Base-by-base conservation (phyloP, 2,329 filamentous ascomycete species). In the Colletotrichum ledebouriae region DNA sequence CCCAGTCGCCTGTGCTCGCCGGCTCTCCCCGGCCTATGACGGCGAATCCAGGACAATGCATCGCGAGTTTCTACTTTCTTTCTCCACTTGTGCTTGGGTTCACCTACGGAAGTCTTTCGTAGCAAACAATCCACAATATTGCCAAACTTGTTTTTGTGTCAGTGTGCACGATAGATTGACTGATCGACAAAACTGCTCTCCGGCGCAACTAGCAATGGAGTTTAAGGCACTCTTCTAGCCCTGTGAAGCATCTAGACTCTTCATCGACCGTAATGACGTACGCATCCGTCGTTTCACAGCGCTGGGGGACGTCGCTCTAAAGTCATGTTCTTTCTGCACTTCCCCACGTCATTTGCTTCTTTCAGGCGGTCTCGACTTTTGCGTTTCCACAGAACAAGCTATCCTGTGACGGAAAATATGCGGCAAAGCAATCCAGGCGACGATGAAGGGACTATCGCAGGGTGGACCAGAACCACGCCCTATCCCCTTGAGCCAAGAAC, bases 231-330 rank as follows among this genome's bases (percentile, higher is more conserved):
- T 52, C 29, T 46, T 58, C 65, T 60, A 64, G 65, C 55, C 46
- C 60, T 59, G 60, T 68, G 65, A 68, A 68, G 65, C 65, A 65
- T 68, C 60, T 59, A 59, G 65, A 68, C 60, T 59, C 55, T 49
- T 64, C 34, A 46, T 67, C 50, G 63, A 63, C 63, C 58, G 20
- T 50, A 47, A 39, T 34, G 47, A 67, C 61, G 52, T 46, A 37
- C 39, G 52, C 44, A 47, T 46, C 60, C 52, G 60, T 46, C 55
- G 65, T 68, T 64, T 53, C 64, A 67, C 22, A 41, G 46, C 42
- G 49, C 59, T 50, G 49, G 59, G 42, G 7, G 13, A 53, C 37
- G 59, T 61, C 29, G 47, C 47, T 53, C 44, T 29, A 39, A 22
- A 50, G 47, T 49, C 47, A 44, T 20, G 34, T 33, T 29, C 29